Evolutionary conservation across 2,329 filamentous ascomycete genomes (phyloP).

Genomic region (Claviceps pusilla): DNA sequence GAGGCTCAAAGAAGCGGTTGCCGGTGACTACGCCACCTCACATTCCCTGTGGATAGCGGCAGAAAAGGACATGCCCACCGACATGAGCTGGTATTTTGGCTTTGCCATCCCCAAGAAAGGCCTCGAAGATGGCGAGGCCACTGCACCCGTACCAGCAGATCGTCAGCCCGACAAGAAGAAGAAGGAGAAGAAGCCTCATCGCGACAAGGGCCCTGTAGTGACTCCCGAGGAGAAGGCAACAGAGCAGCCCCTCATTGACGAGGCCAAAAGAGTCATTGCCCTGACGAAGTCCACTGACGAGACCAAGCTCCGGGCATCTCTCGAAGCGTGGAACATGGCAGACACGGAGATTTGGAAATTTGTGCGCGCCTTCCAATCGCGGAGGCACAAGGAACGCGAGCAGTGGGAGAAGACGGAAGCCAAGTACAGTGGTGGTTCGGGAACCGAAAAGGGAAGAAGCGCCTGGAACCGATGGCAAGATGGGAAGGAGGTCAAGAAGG

Average conservation of each 20-base stretch:
- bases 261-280: constrained; percentile 34
- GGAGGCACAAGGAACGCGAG: constrained; percentile 45
- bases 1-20: constrained; percentile 68
- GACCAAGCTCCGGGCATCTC: constrained; percentile 32
- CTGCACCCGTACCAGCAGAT: constrained; percentile 12
- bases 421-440: constrained; percentile 47
- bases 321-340: constrained; percentile 54
- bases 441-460: constrained; percentile 29
- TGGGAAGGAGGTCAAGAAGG: constrained; percentile 5
- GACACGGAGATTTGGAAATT: constrained; percentile 71
- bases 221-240: constrained; percentile 35
- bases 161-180: constrained; percentile 9
- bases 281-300: constrained; percentile 29
- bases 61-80: constrained; percentile 45
- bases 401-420: constrained; percentile 58
- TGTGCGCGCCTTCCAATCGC: constrained; percentile 49
- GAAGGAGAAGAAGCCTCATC: constrained; percentile 14
- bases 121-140: constrained; percentile 24
- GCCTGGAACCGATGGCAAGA: constrained; percentile 24
- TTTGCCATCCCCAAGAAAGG: constrained; percentile 56
- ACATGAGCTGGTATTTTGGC: constrained; percentile 80
- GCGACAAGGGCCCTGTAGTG: constrained; percentile 33
- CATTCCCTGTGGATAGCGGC: constrained; percentile 71
- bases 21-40: constrained; percentile 45
- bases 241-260: constrained; percentile 38